These are phyloP conservation scores for Platanus orientalis DNA, from an alignment of 164 flowering plant species.

Conservation along the genomic window DNA sequence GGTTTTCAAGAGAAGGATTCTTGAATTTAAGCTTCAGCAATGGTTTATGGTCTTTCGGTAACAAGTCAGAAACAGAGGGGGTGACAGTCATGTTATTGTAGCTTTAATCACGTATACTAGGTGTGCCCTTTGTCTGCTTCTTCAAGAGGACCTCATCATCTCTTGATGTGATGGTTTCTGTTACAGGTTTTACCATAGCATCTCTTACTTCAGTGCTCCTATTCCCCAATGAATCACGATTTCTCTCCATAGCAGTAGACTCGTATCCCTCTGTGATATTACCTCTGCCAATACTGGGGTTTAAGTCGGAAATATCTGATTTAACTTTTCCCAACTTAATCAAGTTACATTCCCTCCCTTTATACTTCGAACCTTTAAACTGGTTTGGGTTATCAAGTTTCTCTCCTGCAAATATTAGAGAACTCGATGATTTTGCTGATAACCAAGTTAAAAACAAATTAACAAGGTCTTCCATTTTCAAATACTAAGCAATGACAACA, in stretches of 20 bases:
- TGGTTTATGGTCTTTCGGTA: slow-evolving; percentile 63
- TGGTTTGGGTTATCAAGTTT: slow-evolving; percentile 26
- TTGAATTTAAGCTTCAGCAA: slow-evolving; percentile 74
- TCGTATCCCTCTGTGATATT: slow-evolving; percentile 28
- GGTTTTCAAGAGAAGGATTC: slow-evolving; percentile 53
- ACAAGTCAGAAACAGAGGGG: slow-evolving; percentile 29
- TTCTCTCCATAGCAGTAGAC: slow-evolving; percentile 25
- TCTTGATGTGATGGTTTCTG: slow-evolving; percentile 29
- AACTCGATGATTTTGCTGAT: neutral
- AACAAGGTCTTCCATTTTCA: neutral
- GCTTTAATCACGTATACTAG: slow-evolving; percentile 24
- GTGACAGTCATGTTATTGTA: slow-evolving; percentile 21
- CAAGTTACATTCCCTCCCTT: slow-evolving; percentile 41
- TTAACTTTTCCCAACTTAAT: slow-evolving; percentile 50
- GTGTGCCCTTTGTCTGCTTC: slow-evolving; percentile 36
- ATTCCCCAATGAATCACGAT: slow-evolving; percentile 28
- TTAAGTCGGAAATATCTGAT: slow-evolving; percentile 36
- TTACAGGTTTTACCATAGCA: slow-evolving; percentile 17
- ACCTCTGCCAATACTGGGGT: slow-evolving; percentile 29
- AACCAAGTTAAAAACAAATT: slow-evolving; percentile 3
- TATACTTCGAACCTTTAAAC: slow-evolving; percentile 28
- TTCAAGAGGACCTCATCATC: slow-evolving; percentile 30
- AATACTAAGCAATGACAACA: neutral
- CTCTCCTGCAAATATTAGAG: slow-evolving; percentile 32
- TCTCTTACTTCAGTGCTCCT: slow-evolving; percentile 33